Evolutionary conservation across 192 early-diverging fungal genomes (phyloP), one percentile per base, ranked within the genome.

Genomic region (Coemansia sp.): DNA sequence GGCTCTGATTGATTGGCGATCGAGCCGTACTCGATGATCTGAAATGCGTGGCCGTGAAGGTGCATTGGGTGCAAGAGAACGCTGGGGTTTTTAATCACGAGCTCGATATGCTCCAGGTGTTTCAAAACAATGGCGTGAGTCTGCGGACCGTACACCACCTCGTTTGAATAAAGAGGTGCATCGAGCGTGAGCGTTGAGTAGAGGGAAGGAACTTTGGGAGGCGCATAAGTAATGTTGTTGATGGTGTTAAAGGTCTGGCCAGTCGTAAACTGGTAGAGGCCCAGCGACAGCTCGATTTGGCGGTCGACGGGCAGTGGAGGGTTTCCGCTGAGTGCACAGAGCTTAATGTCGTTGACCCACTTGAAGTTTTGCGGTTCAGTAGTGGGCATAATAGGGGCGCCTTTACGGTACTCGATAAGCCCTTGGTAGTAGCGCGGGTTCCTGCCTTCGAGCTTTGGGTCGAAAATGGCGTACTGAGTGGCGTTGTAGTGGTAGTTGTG

Each of bases 31-130:
- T 79, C 85, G 25, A 88, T 83, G 26, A 95, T 72, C 70, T 93
- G 89, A 85, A 95, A 93, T 2, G 64, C 65, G 67, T 91, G 89
- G 4, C 90, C 90, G 75, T 95, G 93, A 26, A 92, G 67, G 74
- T 95, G 93, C 82, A 93, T 83, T 50, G 84, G 64, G 38, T 95
- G 93, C 42, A 72, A 61, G 48, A 85, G 86, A 31, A 59, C 47
- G 58, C 90, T 89, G 33, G 81, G 56, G 75, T 94, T 95, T 59
- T 85, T 85, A 36, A 94, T 68, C 25, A 85, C 65, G 23, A 93
- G 72, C 70, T 94, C 86, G 25, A 90, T 56, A 21, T 72, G 68
- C 8, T 89, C 64, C 62, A 86, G 39, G 61, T 90, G 82, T 10
- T 85, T 75, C 13, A 91, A 34, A 16, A 91, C 83, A 57, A 79